These are phyloP conservation scores for Cucurbita moschata DNA, from an alignment of 306 rosid genomes.

Conservation along the genomic window DNA sequence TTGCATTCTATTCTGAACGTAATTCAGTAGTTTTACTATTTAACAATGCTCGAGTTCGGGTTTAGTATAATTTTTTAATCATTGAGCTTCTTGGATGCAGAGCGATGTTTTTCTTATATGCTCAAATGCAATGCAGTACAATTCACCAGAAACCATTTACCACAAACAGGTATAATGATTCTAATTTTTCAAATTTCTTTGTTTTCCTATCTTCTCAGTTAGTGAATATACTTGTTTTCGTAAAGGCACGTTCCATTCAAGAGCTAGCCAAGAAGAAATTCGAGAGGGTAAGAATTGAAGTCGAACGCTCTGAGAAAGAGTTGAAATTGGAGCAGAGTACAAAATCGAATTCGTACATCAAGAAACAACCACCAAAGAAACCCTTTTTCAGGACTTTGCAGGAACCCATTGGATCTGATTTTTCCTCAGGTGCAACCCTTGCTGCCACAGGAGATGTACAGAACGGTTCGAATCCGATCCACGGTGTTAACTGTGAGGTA, in stretches of 20 bases:
- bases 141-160: slow-evolving; percentile 80
- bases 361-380: slow-evolving; percentile 53
- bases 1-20: neutral
- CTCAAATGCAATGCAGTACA: slow-evolving; percentile 93
- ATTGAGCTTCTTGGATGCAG: slow-evolving; percentile 44
- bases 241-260: slow-evolving; percentile 85
- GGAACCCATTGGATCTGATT: slow-evolving; percentile 89
- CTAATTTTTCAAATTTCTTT: neutral
- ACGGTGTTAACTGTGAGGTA: slow-evolving; percentile 46
- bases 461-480: slow-evolving; percentile 38
- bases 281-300: slow-evolving; percentile 54
- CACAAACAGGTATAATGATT: slow-evolving; percentile 63
- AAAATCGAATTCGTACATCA: slow-evolving; percentile 43
- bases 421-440: slow-evolving; percentile 85
- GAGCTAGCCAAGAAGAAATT: slow-evolving; percentile 78
- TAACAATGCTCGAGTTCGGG: slow-evolving; percentile 3
- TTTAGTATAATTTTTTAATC: slow-evolving; percentile 12
- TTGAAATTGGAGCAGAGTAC: slow-evolving; percentile 55
- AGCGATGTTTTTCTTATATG: slow-evolving; percentile 72
- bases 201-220: slow-evolving; percentile 11
- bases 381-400: slow-evolving; percentile 47
- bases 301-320: slow-evolving; percentile 51
- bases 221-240: slow-evolving; percentile 9
- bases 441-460: slow-evolving; percentile 54
- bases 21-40: neutral